These are phyloP conservation scores for Cryphonectria parasitica DNA, from an alignment of 2,329 filamentous ascomycete genomes.

Conservation along the genomic window DNA sequence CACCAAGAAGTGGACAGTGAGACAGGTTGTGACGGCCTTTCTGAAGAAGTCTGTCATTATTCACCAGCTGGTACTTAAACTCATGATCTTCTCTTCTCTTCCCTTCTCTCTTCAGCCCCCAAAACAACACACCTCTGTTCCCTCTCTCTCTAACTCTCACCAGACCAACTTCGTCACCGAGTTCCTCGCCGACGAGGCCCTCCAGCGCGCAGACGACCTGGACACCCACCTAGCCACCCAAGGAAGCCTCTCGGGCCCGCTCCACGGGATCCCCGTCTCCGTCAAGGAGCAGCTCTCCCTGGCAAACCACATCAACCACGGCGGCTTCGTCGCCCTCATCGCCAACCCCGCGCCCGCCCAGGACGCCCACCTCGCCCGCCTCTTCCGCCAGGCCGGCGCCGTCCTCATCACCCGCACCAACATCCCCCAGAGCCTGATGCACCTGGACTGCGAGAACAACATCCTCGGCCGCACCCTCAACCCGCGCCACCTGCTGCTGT, in stretches of 20 bases:
- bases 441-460: constrained; percentile 41
- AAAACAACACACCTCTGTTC: too few relatives aligned
- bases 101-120: not conserved
- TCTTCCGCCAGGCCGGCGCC: constrained; percentile 43
- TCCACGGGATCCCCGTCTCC: constrained; percentile 40
- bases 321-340: constrained; percentile 41
- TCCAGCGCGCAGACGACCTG: constrained; percentile 43
- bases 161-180: constrained; percentile 33
- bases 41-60: constrained; percentile 54
- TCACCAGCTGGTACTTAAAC: constrained; percentile 43
- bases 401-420: constrained; percentile 49
- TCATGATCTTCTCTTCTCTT: not conserved
- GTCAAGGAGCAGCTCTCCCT: constrained; percentile 33
- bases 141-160: not conserved
- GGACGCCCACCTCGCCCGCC: constrained; percentile 39
- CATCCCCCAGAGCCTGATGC: constrained; percentile 45
- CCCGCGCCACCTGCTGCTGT: constrained; percentile 44
- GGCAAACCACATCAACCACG: constrained; percentile 32
- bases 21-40: constrained; percentile 47
- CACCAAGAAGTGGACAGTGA: constrained; percentile 38
- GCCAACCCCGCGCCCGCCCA: constrained; percentile 29
- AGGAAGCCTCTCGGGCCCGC: constrained; percentile 52
- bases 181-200: constrained; percentile 46
- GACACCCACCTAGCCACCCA: constrained; percentile 45
- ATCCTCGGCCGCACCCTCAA: constrained; percentile 46